Base-by-base conservation (phyloP, 2,329 filamentous ascomycete species). In the Cercospora sesami region DNA sequence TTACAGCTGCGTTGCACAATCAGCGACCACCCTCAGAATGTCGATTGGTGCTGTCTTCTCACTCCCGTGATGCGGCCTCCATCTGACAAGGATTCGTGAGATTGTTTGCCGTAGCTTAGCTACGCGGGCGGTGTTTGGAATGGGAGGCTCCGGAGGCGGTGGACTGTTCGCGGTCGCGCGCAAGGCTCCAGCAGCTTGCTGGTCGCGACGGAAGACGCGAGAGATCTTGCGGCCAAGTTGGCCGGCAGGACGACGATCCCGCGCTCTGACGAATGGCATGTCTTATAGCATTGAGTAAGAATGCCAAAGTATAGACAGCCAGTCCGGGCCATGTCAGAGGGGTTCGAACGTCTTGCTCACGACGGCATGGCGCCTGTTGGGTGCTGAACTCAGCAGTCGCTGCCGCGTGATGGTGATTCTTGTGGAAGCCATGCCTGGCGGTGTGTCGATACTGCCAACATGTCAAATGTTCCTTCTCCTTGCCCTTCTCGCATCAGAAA, bases 81-180 rank as follows among this genome's bases (percentile, higher is more conserved):
- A 66, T 63, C 21, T 66, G 63, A 39, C 45, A 3, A 68, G 31
- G 14, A 68, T 55, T 18, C 42, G 63, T 16, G 72, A 73, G 3
- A 68, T 69, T 4, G 71, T 68, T 62, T 67, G 68, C 31, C 71
- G 67, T 21, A 73, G 64, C 55, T 60, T 66, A 10, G 55, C 48
- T 51, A 63, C 28, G 26, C 66, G 51, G 9, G 23, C 23, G 3
- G 53, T 16, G n/a, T 36, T 45, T 26, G 33, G 23, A 2, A 18
- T 42, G 21, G 51, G 16, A 5, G 23, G 33, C 8, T 42, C 58
- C 10, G 57, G 16, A 21, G 61, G 66, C 31, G 61, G 66, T 14
- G 59, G 66, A 30, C 63, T 65, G 42, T 30, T 57, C 14, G 55
- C 64, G 45, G 55, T 51, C 21, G 66, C 23, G 16, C 39, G 62